phyloP scores from a whole-genome alignment of 768 basidiomycete genomes.

The Psilocybe tampanensis region DNA sequence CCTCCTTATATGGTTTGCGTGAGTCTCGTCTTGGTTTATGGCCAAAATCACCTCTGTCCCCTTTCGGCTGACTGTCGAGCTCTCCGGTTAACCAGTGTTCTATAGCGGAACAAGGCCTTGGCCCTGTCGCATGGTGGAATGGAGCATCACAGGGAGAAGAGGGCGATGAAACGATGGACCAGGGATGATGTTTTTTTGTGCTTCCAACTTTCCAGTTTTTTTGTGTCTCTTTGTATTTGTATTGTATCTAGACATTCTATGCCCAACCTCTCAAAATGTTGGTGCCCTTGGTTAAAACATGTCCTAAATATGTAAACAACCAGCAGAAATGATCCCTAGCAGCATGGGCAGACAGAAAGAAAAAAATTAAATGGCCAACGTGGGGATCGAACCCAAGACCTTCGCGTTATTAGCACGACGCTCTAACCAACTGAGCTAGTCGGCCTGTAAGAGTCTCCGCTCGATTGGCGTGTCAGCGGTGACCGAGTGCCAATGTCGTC shows the following conservation, averaged over 20 bases:
- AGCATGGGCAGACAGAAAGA: too few relatives aligned
- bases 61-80: too few relatives aligned
- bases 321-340: too few relatives aligned
- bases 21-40: slow-evolving; percentile 40
- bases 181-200: slow-evolving; percentile 30
- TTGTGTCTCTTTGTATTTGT: neutral
- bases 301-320: too few relatives aligned
- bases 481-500: too few relatives aligned
- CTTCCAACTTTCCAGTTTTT: neutral
- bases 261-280: too few relatives aligned
- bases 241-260: neutral
- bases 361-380: slow-evolving; percentile 52
- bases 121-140: slow-evolving; percentile 78
- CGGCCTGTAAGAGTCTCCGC: slow-evolving; percentile 60
- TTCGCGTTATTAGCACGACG: slow-evolving; percentile 87
- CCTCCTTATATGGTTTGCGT: slow-evolving; percentile 77
- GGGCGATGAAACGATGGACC: slow-evolving; percentile 42
- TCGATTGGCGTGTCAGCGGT: too few relatives aligned
- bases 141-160: slow-evolving; percentile 44
- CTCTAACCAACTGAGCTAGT: slow-evolving; percentile 95
- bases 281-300: too few relatives aligned
- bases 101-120: slow-evolving; percentile 81
- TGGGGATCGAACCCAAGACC: slow-evolving; percentile 84
- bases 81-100: too few relatives aligned
- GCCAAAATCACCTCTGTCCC: too few relatives aligned